Evolutionary conservation across 1,284 basidiomycete species (phyloP).

Genomic region (Ganoderma sp.): DNA sequence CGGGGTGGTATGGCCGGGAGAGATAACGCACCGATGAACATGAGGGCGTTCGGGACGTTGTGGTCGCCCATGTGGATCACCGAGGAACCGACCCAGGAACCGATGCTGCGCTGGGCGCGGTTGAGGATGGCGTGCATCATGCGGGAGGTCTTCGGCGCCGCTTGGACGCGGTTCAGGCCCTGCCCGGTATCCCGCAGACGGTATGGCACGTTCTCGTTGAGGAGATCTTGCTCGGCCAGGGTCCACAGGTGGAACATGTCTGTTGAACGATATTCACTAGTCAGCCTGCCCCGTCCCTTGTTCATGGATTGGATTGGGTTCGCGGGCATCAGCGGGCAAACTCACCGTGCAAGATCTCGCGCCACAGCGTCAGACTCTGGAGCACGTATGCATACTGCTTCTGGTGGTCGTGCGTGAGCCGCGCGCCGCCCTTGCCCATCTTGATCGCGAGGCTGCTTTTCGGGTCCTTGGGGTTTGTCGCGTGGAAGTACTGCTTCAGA

Average conservation of each 20-base stretch:
- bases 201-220: conserved; percentile 74
- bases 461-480: conserved; percentile 64
- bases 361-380: conserved; percentile 83
- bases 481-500: conserved; percentile 76
- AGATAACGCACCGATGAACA: conserved; percentile 68
- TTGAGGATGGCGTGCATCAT: conserved; percentile 85
- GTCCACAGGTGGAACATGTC: conserved; percentile 88
- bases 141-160: conserved; percentile 80
- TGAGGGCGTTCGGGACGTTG: conserved; percentile 85
- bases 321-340: too few relatives aligned
- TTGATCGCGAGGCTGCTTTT: conserved; percentile 76
- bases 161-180: conserved; percentile 82
- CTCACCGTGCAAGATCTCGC: conserved; percentile 79
- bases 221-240: conserved; percentile 75
- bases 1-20: background rate
- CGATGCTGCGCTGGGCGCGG: conserved; percentile 78
- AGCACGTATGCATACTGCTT: conserved; percentile 84
- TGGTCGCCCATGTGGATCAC: conserved; percentile 74
- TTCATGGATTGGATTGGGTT: too few relatives aligned
- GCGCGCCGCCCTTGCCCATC: conserved; percentile 75
- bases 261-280: conserved; percentile 35
- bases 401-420: conserved; percentile 79
- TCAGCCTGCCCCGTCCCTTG: background rate
- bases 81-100: conserved; percentile 74
- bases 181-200: conserved; percentile 83